phyloP scores from a whole-genome alignment of 805 yeast species.

The Candida piceae region DNA sequence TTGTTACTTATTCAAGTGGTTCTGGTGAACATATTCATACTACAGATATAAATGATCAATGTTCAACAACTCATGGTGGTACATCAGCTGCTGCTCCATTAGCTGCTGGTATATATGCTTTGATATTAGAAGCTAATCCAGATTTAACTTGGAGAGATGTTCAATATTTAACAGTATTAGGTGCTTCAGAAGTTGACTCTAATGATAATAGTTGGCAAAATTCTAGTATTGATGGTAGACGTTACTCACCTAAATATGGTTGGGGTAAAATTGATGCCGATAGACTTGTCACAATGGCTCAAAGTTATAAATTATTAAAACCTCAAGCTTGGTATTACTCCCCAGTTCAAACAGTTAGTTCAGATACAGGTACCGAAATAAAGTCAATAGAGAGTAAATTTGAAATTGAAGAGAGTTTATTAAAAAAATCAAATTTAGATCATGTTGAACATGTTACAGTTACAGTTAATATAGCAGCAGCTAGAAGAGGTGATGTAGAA shows the following conservation, averaged over 20 bases:
- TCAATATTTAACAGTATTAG: constrained; percentile 73
- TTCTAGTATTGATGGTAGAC: constrained; percentile 55
- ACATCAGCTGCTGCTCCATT: constrained; percentile 99
- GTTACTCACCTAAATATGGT: constrained; percentile 83
- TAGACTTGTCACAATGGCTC: constrained; percentile 64
- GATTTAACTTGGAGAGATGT: constrained; percentile 92
- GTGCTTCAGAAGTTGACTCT: constrained; percentile 65
- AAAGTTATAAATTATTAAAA: constrained; percentile 72
- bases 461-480: constrained; percentile 62
- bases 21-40: constrained; percentile 86
- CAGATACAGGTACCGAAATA: constrained; percentile 16
- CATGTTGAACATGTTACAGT: constrained; percentile 83
- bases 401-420: constrained; percentile 41
- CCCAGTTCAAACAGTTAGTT: constrained; percentile 34
- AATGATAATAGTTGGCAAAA: constrained; percentile 69
- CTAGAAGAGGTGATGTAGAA: constrained; percentile 63
- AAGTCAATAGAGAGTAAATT: constrained; percentile 33
- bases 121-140: constrained; percentile 80
- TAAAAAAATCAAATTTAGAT: constrained; percentile 56
- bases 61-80: constrained; percentile 83
- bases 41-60: constrained; percentile 65
- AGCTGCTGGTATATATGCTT: constrained; percentile 92
- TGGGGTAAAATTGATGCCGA: constrained; percentile 89
- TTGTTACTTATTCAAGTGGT: constrained; percentile 89
- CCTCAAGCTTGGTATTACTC: constrained; percentile 82